Evolutionary conservation across 228 moss, liverwort and hornwort species (phyloP).

Genomic region (Sphagnum fallax): DNA sequence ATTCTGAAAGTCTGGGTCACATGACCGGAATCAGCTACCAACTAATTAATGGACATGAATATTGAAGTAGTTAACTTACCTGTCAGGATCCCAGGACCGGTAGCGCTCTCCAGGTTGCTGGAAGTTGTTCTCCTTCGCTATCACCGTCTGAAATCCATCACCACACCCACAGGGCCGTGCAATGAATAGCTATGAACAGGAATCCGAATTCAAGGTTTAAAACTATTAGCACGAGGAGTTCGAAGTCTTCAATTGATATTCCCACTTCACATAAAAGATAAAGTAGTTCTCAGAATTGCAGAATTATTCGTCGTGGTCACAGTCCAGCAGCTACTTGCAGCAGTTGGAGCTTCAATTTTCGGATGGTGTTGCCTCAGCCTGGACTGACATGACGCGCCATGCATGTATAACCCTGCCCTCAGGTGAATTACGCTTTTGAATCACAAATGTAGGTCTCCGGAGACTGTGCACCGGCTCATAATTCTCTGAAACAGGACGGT

Average conservation of each 20-base stretch:
- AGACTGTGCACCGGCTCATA: constrained; percentile 44
- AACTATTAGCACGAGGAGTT: neutral
- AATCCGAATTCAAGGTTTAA: neutral
- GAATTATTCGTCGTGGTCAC: too few relatives aligned
- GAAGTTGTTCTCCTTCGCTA: constrained; percentile 70
- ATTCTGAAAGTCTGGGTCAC: neutral
- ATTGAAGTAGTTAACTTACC: constrained; percentile 11
- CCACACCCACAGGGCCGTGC: neutral
- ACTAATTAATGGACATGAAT: neutral
- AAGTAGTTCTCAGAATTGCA: neutral
- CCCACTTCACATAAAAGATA: neutral
- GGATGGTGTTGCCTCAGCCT: neutral
- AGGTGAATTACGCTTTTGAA: constrained; percentile 7
- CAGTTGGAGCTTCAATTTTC: neutral
- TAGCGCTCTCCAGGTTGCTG: constrained; percentile 55
- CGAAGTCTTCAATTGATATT: neutral
- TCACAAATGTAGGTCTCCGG: constrained; percentile 41
- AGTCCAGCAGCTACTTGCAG: neutral
- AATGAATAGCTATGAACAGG: neutral
- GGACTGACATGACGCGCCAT: too few relatives aligned
- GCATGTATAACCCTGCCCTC: too few relatives aligned
- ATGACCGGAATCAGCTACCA: neutral
- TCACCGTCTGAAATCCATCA: constrained; percentile 21
- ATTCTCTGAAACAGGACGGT: constrained; percentile 1
- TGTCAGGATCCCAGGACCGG: constrained; percentile 51